Evolutionary conservation across 768 basidiomycete species (phyloP).

Genomic region (Amyloporia xantha): DNA sequence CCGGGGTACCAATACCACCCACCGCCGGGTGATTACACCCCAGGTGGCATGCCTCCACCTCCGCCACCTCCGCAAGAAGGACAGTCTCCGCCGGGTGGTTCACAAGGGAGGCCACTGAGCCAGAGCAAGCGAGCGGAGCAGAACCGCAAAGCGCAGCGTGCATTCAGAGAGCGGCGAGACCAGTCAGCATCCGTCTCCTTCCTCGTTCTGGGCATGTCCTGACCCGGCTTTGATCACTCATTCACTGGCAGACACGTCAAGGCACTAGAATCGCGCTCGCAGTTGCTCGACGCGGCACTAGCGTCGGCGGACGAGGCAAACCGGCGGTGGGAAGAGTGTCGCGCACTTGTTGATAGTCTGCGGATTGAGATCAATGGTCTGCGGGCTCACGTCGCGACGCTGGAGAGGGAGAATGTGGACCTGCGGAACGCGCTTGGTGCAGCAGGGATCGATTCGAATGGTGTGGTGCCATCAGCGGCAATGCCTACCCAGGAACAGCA

Average conservation of each 20-base stretch:
- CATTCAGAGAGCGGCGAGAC: constrained; percentile 85
- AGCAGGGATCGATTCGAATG: constrained; percentile 6
- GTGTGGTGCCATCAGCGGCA: not conserved
- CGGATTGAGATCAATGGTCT: constrained; percentile 79
- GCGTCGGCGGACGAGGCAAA: constrained; percentile 86
- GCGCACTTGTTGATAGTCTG: constrained; percentile 82
- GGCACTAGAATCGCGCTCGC: constrained; percentile 78
- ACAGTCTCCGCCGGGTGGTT: constrained; percentile 8
- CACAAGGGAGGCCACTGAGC: constrained; percentile 53
- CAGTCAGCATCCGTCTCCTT: constrained; percentile 46
- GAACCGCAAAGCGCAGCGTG: constrained; percentile 90
- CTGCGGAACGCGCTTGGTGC: constrained; percentile 9
- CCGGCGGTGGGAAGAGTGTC: constrained; percentile 84
- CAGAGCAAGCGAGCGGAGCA: constrained; percentile 88
- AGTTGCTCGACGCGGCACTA: constrained; percentile 78
- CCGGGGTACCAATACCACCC: constrained; percentile 41
- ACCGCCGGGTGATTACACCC: constrained; percentile 45
- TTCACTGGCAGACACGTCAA: constrained; percentile 75
- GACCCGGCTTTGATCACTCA: too few species aligned
- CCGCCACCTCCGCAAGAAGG: constrained; percentile 14
- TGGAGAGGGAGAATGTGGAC: constrained; percentile 22
- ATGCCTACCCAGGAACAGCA: not conserved
- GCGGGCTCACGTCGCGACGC: constrained; percentile 55
- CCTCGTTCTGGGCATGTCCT: constrained; percentile 7
- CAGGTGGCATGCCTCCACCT: constrained; percentile 37